Evolutionary conservation across 192 early-diverging fungal species (phyloP).

Genomic region (Geranomyces michiganensis): DNA sequence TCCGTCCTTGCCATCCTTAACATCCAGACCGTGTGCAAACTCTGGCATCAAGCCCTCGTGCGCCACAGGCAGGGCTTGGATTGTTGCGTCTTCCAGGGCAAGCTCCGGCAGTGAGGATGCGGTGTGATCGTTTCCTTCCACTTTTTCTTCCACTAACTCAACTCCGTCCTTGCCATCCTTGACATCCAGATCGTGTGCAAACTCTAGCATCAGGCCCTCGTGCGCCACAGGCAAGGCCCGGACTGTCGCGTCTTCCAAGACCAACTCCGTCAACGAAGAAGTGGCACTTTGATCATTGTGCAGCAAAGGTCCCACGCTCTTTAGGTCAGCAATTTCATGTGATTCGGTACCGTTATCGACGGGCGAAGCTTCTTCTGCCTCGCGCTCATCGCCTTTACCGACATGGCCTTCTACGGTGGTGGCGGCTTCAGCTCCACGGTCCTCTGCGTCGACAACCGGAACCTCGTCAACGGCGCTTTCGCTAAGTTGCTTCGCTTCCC

Average conservation of each 20-base stretch:
- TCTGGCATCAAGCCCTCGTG: not conserved
- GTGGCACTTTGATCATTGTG: no score
- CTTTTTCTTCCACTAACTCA: not conserved
- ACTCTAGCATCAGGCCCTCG: not conserved
- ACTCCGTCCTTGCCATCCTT: not conserved
- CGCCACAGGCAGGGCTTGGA: not conserved
- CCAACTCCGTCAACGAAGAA: no score
- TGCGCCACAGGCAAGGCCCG: not conserved
- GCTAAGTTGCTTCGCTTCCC: no score
- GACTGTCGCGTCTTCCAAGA: not conserved
- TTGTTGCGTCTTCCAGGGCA: not conserved
- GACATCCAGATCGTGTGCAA: not conserved
- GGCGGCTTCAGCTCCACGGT: no score
- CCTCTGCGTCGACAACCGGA: no score
- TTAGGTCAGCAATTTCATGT: no score
- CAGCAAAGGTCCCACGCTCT: no score
- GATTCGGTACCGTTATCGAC: no score
- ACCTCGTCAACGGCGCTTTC: no score
- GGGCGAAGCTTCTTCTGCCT: no score
- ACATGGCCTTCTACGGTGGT: no score
- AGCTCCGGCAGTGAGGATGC: not conserved
- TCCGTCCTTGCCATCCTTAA: not conserved
- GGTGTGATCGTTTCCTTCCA: not conserved
- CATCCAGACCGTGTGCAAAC: not conserved
- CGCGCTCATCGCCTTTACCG: no score